Percentiles rank a stretch among this genome's conserved stretches.
phyloP scores from a whole-genome alignment of 1,284 basidiomycete genomes.

The Trichosporon sp. region DNA sequence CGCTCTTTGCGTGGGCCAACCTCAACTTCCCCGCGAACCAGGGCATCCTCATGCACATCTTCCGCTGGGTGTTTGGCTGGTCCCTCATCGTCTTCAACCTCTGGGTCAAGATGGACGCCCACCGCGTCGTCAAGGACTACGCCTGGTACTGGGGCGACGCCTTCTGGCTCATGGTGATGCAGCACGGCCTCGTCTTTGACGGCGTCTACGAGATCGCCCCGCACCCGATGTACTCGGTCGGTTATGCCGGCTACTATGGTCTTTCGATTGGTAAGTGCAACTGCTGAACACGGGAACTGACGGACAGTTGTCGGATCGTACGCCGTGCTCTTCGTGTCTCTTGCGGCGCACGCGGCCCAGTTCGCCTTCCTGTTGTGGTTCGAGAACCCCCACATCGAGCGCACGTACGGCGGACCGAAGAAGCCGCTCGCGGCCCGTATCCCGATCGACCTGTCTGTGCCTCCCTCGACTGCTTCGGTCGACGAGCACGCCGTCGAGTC shows the following conservation, averaged over 20 bases:
- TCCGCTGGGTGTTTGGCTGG: constrained; percentile 86
- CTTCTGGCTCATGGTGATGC: constrained; percentile 72
- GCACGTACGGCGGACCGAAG: constrained; percentile 78
- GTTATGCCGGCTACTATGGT: constrained; percentile 95
- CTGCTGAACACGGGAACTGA: background rate
- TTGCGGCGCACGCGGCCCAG: constrained; percentile 90
- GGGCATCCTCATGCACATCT: constrained; percentile 70
- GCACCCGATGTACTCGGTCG: constrained; percentile 66
- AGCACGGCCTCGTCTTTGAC: constrained; percentile 84
- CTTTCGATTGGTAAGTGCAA: constrained; percentile 62
- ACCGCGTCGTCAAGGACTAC: constrained; percentile 85
- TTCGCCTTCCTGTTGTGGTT: constrained; percentile 96
- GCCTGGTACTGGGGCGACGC: constrained; percentile 98
- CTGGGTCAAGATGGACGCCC: constrained; percentile 98
- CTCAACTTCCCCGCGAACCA: constrained; percentile 79
- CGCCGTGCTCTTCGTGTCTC: constrained; percentile 85
- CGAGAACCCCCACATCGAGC: constrained; percentile 95
- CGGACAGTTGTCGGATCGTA: constrained; percentile 65
- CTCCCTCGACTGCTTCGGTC: constrained; percentile 16
- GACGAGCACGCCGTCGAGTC: constrained; percentile 19
- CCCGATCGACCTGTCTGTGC: constrained; percentile 59
- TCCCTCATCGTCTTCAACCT: constrained; percentile 90
- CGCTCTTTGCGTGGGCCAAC: constrained; percentile 90
- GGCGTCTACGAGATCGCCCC: constrained; percentile 83
- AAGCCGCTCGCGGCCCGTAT: constrained; percentile 81